Evolutionary conservation across 2,329 filamentous ascomycete species (phyloP).

Genomic region (Tolypocladium capitatum): DNA sequence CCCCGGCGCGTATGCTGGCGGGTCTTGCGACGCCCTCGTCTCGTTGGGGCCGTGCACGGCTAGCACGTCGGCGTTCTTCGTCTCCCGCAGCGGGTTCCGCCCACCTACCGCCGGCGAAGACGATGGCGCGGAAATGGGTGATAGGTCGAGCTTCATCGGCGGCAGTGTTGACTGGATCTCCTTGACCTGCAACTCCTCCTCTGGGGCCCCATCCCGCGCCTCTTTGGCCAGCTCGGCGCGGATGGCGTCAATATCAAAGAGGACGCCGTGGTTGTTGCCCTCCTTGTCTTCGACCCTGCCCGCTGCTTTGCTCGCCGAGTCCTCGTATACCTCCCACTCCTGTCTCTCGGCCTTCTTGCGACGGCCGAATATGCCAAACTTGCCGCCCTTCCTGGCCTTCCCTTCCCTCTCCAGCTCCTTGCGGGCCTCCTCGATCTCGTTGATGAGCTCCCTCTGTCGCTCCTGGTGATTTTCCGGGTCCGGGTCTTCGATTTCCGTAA

Average conservation of each 20-base stretch:
- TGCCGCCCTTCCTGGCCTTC: slow-evolving; percentile 44
- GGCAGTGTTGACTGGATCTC: slow-evolving; percentile 82
- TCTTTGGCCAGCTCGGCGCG: slow-evolving; percentile 69
- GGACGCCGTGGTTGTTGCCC: slow-evolving; percentile 47
- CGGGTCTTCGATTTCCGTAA: slow-evolving; percentile 91
- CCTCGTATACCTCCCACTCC: slow-evolving; percentile 90
- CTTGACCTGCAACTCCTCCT: slow-evolving; percentile 46
- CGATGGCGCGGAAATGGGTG: slow-evolving; percentile 17
- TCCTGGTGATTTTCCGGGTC: slow-evolving; percentile 86
- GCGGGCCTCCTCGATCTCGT: slow-evolving; percentile 89
- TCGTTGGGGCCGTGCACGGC: slow-evolving; percentile 7
- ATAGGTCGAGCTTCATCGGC: slow-evolving; percentile 67
- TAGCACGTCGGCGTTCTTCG: slow-evolving; percentile 31
- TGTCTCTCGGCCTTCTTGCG: slow-evolving; percentile 73
- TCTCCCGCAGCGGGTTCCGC: slow-evolving; percentile 24
- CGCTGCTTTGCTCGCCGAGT: slow-evolving; percentile 32
- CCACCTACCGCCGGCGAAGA: slow-evolving; percentile 9
- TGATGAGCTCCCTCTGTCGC: slow-evolving; percentile 84
- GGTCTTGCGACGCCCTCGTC: slow-evolving; percentile 5
- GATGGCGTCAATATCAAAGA: slow-evolving; percentile 95
- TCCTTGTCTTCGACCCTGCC: slow-evolving; percentile 24
- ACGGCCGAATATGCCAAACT: slow-evolving; percentile 67
- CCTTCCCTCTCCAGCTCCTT: slow-evolving; percentile 73
- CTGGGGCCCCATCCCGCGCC: slow-evolving; percentile 33
- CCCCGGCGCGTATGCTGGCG: slow-evolving; percentile 13